Percentiles rank a stretch among this genome's conserved stretches.
Evolutionary conservation across 306 rosid genomes (phyloP).

Genomic region (Cercis canadensis): DNA sequence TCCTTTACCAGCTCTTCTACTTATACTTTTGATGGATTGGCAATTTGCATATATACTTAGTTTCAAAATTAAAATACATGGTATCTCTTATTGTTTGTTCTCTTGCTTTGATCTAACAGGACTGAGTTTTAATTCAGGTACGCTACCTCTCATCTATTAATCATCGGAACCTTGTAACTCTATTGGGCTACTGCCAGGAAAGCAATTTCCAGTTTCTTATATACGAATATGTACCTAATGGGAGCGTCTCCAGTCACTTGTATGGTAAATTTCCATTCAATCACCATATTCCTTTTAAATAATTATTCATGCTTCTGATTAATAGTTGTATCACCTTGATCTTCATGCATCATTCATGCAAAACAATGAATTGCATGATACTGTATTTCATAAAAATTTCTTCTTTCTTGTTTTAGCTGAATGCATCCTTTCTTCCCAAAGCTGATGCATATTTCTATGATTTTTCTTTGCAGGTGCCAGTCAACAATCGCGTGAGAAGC

Average conservation of each 20-base stretch:
- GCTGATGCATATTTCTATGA: constrained; percentile 22
- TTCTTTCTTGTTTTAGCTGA: constrained; percentile 21
- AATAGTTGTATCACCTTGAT: constrained; percentile 18
- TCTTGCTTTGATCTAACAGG: constrained; percentile 49
- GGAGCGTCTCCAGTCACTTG: constrained; percentile 92
- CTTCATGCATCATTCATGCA: constrained; percentile 11
- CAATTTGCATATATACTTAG: constrained; percentile 8
- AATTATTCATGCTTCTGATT: background rate
- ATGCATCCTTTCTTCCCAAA: constrained; percentile 24
- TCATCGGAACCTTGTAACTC: constrained; percentile 80
- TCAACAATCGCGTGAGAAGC: constrained; percentile 67
- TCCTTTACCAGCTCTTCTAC: background rate
- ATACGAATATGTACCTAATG: constrained; percentile 84
- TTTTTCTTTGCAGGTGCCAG: constrained; percentile 56
- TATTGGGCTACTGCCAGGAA: constrained; percentile 97
- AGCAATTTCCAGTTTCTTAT: constrained; percentile 81
- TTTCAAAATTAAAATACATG: background rate
- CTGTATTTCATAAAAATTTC: constrained; percentile 7
- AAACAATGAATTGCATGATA: constrained; percentile 2
- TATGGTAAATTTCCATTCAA: constrained; percentile 71
- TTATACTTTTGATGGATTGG: constrained; percentile 26
- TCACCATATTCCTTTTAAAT: constrained; percentile 14
- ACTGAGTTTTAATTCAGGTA: constrained; percentile 61
- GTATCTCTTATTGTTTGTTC: constrained; percentile 34
- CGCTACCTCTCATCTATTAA: constrained; percentile 79